phyloP scores from a whole-genome alignment of 2,329 filamentous ascomycete species.

The Botrytis hyacinthi region DNA sequence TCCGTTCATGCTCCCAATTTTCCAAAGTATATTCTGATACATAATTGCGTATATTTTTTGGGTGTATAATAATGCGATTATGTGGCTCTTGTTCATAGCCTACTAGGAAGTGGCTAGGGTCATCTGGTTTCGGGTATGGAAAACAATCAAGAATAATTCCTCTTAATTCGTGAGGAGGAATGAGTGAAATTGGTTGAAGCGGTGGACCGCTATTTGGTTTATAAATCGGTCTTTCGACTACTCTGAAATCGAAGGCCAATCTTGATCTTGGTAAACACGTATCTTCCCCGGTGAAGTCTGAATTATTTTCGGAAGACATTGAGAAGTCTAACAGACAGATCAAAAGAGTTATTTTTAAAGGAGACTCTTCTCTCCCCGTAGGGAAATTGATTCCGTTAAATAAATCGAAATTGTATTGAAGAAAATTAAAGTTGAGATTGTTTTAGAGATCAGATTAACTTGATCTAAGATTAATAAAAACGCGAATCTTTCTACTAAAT shows the following conservation, averaged over 20 bases:
- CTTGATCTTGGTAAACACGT: constrained; percentile 8
- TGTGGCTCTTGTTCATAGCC: constrained; percentile 36
- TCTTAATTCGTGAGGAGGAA: constrained; percentile 50
- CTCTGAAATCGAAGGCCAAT: constrained; percentile 34
- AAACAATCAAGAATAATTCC: constrained; percentile 55
- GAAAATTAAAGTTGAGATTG: constrained; percentile 8
- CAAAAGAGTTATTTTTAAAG: neutral
- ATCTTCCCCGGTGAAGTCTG: constrained; percentile 11
- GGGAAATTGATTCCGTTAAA: neutral
- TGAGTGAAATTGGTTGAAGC: constrained; percentile 47
- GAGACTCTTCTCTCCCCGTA: neutral
- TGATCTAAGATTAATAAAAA: neutral
- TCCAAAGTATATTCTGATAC: constrained; percentile 57
- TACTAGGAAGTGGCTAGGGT: constrained; percentile 32
- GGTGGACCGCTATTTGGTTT: constrained; percentile 49
- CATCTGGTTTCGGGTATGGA: constrained; percentile 42
- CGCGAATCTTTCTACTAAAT: neutral
- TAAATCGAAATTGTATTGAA: neutral
- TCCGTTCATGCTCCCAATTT: constrained; percentile 51
- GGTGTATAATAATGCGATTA: constrained; percentile 53
- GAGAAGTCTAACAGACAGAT: neutral
- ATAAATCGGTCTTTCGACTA: constrained; percentile 41
- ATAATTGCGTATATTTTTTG: constrained; percentile 52
- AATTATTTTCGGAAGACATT: constrained; percentile 3
- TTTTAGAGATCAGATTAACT: constrained; percentile 7